Evolutionary conservation across 2,329 filamentous ascomycete genomes (phyloP).

Genomic region (Paracoccidioides lutzii): DNA sequence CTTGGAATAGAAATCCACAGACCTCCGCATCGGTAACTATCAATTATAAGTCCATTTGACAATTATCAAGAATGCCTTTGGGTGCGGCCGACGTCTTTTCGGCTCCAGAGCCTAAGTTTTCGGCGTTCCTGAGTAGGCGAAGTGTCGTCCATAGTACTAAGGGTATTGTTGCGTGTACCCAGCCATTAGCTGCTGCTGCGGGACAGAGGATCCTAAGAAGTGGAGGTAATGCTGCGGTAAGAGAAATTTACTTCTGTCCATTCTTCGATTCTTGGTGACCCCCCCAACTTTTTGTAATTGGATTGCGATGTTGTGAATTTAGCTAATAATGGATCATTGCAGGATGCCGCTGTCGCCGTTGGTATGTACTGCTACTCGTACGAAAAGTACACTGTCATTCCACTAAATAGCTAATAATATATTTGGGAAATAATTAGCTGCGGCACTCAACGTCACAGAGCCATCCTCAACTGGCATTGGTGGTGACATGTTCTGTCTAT

Average conservation of each 20-base stretch:
- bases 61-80: constrained; percentile 3
- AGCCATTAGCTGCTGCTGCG: constrained; percentile 78
- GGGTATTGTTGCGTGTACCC: constrained; percentile 80
- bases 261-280: neutral
- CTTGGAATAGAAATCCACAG: too few relatives aligned
- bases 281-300: neutral
- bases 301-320: neutral
- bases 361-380: constrained; percentile 34
- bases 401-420: neutral
- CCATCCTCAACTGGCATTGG: constrained; percentile 89
- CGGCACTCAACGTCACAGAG: constrained; percentile 85
- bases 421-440: constrained; percentile 42
- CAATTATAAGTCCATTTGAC: neutral
- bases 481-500: constrained; percentile 94
- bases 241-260: neutral
- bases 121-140: constrained; percentile 61
- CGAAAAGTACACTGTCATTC: neutral
- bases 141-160: constrained; percentile 90
- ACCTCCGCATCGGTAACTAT: too few relatives aligned
- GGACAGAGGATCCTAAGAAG: constrained; percentile 72
- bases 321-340: constrained; percentile 1
- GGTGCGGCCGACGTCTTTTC: constrained; percentile 8
- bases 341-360: constrained; percentile 95
- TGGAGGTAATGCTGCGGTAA: constrained; percentile 82
- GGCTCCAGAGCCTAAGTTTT: constrained; percentile 29